Conservation (phyloP, 345 rosid species). For the Mercurialis annua region DNA sequence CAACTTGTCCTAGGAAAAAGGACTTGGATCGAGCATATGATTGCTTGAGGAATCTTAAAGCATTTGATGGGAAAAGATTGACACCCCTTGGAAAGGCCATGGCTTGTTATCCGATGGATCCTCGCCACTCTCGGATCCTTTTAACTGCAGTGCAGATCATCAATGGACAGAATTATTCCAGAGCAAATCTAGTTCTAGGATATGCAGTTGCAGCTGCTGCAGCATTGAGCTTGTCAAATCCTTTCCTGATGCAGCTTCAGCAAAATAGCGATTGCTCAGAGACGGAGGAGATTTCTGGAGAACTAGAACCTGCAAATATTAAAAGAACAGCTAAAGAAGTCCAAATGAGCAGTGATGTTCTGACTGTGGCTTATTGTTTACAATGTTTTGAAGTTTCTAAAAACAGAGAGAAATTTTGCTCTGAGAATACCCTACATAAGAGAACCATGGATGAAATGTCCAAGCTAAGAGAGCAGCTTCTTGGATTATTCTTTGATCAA, state of each 20-base stretch:
- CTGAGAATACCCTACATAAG: conserved; percentile 49
- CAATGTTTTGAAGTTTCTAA: conserved; percentile 65
- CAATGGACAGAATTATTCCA: conserved; percentile 35
- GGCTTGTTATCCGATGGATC: conserved; percentile 86
- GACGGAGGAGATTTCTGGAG: conserved; percentile 20
- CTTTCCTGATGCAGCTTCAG: conserved; percentile 58
- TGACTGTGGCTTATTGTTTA: conserved; percentile 62
- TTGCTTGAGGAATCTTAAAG: conserved; percentile 72
- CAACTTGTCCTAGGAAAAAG: conserved; percentile 65
- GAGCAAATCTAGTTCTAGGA: conserved; percentile 65
- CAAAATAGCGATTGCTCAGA: conserved; percentile 35
- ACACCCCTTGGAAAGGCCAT: conserved; percentile 80
- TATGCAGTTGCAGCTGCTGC: conserved; percentile 81
- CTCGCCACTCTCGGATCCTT: conserved; percentile 91
- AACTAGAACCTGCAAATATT: conserved; percentile 24
- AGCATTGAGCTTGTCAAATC: conserved; percentile 69
- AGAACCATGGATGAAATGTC: conserved; percentile 95
- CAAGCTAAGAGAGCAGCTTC: conserved; percentile 77
- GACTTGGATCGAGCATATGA: conserved; percentile 65
- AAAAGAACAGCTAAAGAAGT: conserved; percentile 53
- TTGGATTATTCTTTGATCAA: conserved; percentile 60
- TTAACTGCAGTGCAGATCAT: conserved; percentile 64
- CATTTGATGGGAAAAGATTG: conserved; percentile 62
- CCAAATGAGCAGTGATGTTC: conserved; percentile 67
- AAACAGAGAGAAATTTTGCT: conserved; percentile 47